These are phyloP conservation scores for Coemansia sp. DNA, from an alignment of 192 early-diverging fungal species.

Conservation along the genomic window DNA sequence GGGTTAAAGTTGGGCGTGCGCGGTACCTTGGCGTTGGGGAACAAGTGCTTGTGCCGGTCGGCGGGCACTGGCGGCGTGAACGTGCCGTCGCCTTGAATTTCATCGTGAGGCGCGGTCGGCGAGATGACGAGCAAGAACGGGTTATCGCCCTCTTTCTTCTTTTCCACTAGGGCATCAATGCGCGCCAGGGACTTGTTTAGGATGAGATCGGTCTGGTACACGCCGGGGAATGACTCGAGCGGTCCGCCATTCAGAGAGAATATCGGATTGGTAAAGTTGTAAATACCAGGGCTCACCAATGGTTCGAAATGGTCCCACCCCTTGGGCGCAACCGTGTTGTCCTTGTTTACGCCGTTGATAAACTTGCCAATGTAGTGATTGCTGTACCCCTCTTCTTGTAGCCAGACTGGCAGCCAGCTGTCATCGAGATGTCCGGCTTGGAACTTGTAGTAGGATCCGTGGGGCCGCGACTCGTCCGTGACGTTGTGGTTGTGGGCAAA, in stretches of 20 bases:
- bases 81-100: slow-evolving; percentile 41
- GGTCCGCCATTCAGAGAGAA: slow-evolving; percentile 63
- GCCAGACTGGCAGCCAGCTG: slow-evolving; percentile 58
- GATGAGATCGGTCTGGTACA: slow-evolving; percentile 62
- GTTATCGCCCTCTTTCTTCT: slow-evolving; percentile 25
- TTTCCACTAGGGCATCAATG: slow-evolving; percentile 45
- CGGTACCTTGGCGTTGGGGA: slow-evolving; percentile 59
- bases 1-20: slow-evolving; percentile 63
- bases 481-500: slow-evolving; percentile 64
- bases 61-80: slow-evolving; percentile 62
- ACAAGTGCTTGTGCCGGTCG: slow-evolving; percentile 60
- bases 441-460: slow-evolving; percentile 54
- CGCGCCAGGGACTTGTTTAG: slow-evolving; percentile 56
- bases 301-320: slow-evolving; percentile 46
- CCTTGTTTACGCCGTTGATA: slow-evolving; percentile 56
- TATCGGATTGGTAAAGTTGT: slow-evolving; percentile 59
- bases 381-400: slow-evolving; percentile 60
- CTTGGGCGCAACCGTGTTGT: slow-evolving; percentile 37
- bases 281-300: slow-evolving; percentile 61
- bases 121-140: slow-evolving; percentile 58
- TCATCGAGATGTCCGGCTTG: slow-evolving; percentile 40
- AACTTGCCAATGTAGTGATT: slow-evolving; percentile 74
- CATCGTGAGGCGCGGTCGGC: slow-evolving; percentile 65
- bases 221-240: slow-evolving; percentile 51
- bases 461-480: slow-evolving; percentile 31